Evolutionary conservation across 768 basidiomycete genomes (phyloP), one percentile per base, ranked within the genome.

Genomic region (Macrocybe gigantea): DNA sequence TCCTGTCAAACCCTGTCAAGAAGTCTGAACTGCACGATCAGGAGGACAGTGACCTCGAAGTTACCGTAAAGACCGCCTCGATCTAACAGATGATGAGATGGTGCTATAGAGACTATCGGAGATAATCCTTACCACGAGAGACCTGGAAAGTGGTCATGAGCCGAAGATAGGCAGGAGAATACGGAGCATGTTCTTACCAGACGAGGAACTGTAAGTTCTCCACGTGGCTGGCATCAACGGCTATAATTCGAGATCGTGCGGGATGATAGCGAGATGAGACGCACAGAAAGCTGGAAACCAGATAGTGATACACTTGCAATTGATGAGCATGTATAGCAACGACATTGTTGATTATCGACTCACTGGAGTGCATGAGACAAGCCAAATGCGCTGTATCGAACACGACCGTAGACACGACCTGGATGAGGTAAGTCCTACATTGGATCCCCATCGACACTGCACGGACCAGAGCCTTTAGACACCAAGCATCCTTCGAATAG

Each of bases 371-470:
- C 1, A 70, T 63, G 14, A 82, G 70, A 22, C 79, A 52, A 1
- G 56, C 61, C n/a, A 79, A 67, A 54, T 80, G 77, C 1, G 68
- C 56, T 1, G 70, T 70, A 47, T 81, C 80, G 33, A 74, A 70
- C 1, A 67, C 0, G 15, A 75, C 54, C 1, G 70, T 70, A 6
- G 59, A 56, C 14, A 58, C 54, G 5, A 80, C 79, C 73, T 73
- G 37, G 33, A 30, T 12, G 32, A 29, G 13, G 10, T 10, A 15
- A 22, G 22, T 22, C 22, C 22, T 22, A 12, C 3, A 36, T 34
- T 9, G 12, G 7, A 11, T 31, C 9, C 33, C 11, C 12, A 9
- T 22, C 3, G 9, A 42, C 12, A 30, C 12, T 12, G 6, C 1
- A 15, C 47, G 29, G 30, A 56, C 57, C 36, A 59, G 29, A 2